Percentiles rank a stretch among this genome's conserved stretches.
phyloP scores from a whole-genome alignment of 225 moss, liverwort and hornwort species.

The Polytrichum formosum region DNA sequence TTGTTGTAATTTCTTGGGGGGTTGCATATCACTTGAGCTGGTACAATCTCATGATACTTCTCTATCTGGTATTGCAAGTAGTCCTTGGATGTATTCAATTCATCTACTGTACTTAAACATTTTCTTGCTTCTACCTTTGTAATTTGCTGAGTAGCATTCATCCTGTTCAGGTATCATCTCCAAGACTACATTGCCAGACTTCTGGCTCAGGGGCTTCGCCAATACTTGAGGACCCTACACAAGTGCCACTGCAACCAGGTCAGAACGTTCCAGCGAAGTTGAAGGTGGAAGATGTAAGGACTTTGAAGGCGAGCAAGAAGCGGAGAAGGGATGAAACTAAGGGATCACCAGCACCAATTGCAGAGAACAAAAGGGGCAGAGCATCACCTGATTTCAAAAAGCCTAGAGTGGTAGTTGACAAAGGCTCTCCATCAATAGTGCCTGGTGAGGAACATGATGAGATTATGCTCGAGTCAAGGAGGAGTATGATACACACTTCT shows the following conservation, averaged over 20 bases:
- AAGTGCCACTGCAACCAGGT: constrained; percentile 7
- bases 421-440: not conserved
- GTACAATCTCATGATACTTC: too few relatives aligned
- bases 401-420: constrained; percentile 1
- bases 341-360: too few relatives aligned
- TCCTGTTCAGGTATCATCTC: constrained; percentile 6
- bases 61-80: not conserved
- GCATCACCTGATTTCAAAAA: constrained; percentile 9
- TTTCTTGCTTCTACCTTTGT: too few relatives aligned
- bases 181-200: constrained; percentile 3
- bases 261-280: constrained; percentile 16
- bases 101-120: too few relatives aligned
- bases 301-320: constrained; percentile 14
- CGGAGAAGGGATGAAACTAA: not conserved
- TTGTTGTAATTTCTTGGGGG: too few relatives aligned
- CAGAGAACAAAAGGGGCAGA: not conserved
- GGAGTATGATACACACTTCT: not conserved
- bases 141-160: too few relatives aligned
- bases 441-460: not conserved
- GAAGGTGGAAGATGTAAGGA: constrained; percentile 12
- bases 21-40: too few relatives aligned
- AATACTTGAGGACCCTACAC: constrained; percentile 1
- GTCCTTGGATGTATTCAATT: not conserved
- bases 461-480: not conserved
- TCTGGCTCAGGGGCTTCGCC: constrained; percentile 8